Conservation (phyloP, 441 rosid species). For the Jatropha podagrica region DNA sequence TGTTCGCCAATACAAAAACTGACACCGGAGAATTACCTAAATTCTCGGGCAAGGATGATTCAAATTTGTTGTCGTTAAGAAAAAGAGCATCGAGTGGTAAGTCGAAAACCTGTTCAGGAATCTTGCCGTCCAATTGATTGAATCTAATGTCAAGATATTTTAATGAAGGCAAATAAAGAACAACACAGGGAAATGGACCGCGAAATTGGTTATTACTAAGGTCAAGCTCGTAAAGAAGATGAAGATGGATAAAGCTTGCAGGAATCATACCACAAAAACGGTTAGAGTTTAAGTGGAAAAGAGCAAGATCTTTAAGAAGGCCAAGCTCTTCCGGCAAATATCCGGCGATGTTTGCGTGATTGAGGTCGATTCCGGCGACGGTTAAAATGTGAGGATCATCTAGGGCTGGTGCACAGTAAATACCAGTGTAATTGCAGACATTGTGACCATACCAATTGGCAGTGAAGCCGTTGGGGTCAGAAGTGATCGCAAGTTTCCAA, state of each 20-base stretch:
- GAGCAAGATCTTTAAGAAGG: slow-evolving; percentile 70
- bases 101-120: slow-evolving; percentile 61
- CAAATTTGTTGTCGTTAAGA: slow-evolving; percentile 71
- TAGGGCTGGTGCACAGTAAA: slow-evolving; percentile 62
- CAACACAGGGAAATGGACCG: slow-evolving; percentile 65
- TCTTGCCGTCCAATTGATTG: slow-evolving; percentile 51
- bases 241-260: slow-evolving; percentile 41
- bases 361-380: slow-evolving; percentile 85
- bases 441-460: slow-evolving; percentile 68
- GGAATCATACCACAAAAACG: slow-evolving; percentile 65
- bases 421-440: slow-evolving; percentile 82
- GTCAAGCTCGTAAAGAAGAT: slow-evolving; percentile 65
- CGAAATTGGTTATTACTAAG: slow-evolving; percentile 66
- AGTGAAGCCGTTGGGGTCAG: slow-evolving; percentile 65
- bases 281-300: slow-evolving; percentile 76
- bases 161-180: slow-evolving; percentile 59
- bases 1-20: slow-evolving; percentile 75
- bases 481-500: slow-evolving; percentile 60
- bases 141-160: slow-evolving; percentile 75
- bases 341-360: slow-evolving; percentile 74
- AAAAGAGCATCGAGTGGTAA: slow-evolving; percentile 78
- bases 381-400: slow-evolving; percentile 49
- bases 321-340: slow-evolving; percentile 64
- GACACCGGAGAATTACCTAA: slow-evolving; percentile 79
- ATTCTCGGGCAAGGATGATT: slow-evolving; percentile 57